A percentile compares a stretch with the other conserved stretches of the same genome.
Evolutionary conservation across 768 basidiomycete genomes (phyloP).

Genomic region (Chalciporus piperatus): DNA sequence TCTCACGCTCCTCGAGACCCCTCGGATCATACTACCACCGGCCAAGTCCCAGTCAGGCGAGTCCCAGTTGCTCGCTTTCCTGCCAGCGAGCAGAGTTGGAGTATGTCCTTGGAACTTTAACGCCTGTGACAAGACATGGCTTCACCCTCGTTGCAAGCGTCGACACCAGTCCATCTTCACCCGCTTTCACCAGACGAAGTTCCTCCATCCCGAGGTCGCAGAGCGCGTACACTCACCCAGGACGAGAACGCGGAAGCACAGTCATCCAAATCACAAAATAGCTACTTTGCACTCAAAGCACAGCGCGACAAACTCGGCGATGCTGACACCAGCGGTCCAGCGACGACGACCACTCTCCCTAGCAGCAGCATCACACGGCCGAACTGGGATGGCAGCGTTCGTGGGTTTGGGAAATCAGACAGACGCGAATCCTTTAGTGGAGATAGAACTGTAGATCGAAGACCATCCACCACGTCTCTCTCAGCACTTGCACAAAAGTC

Average conservation of each 20-base stretch:
- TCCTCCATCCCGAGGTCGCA: slow-evolving; percentile 42
- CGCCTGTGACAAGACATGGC: slow-evolving; percentile 15
- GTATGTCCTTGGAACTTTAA: slow-evolving; percentile 10
- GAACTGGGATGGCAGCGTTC: slow-evolving; percentile 54
- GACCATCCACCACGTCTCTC: slow-evolving; percentile 37
- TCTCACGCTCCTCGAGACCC: slow-evolving; percentile 13
- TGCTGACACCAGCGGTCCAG: slow-evolving; percentile 21
- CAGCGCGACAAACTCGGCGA: slow-evolving; percentile 50
- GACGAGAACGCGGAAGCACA: slow-evolving; percentile 27
- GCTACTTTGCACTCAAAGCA: slow-evolving; percentile 62
- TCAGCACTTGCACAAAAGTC: slow-evolving; percentile 41
- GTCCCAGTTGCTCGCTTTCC: background rate
- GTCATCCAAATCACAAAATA: slow-evolving; percentile 36
- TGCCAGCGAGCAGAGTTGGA: background rate
- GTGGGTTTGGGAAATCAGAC: slow-evolving; percentile 50
- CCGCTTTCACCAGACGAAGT: slow-evolving; percentile 63
- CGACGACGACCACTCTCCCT: background rate
- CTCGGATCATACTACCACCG: too few relatives aligned
- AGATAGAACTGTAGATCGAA: slow-evolving; percentile 19
- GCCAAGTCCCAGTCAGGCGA: too few relatives aligned
- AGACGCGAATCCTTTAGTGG: slow-evolving; percentile 25
- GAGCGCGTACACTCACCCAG: slow-evolving; percentile 39
- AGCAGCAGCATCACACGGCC: slow-evolving; percentile 7
- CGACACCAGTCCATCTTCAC: slow-evolving; percentile 67
- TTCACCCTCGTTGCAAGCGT: slow-evolving; percentile 26